phyloP scores from a whole-genome alignment of 495 filamentous ascomycete species.

The Chaetomidium leptoderma region DNA sequence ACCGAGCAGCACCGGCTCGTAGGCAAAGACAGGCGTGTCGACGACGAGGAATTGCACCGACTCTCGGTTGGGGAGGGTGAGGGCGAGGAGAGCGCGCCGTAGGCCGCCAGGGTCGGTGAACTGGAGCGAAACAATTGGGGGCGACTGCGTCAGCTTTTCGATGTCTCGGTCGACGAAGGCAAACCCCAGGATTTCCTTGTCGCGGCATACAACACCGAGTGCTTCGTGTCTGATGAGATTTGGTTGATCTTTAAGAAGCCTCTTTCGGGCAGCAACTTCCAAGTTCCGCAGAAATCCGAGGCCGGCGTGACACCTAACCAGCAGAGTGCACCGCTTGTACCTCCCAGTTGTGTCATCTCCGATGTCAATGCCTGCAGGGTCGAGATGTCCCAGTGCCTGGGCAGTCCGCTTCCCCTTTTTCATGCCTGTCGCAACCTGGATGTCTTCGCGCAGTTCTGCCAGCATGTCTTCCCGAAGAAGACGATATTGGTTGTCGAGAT shows the following conservation, averaged over 20 bases:
- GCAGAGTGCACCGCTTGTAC: conserved; percentile 42
- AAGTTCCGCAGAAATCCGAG: conserved; percentile 40
- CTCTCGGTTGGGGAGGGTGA: conserved; percentile 42
- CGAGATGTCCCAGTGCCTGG: conserved; percentile 26
- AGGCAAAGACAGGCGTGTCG: conserved; percentile 65
- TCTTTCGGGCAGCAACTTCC: conserved; percentile 35
- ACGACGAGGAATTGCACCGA: conserved; percentile 52
- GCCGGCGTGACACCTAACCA: conserved; percentile 42
- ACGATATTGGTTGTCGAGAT: conserved; percentile 77
- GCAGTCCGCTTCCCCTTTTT: conserved; percentile 43
- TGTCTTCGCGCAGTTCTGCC: conserved; percentile 57
- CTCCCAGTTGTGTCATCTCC: conserved; percentile 22
- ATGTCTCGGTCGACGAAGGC: conserved; percentile 56
- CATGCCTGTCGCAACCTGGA: conserved; percentile 42
- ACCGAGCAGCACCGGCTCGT: conserved; percentile 61
- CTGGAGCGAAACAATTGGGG: conserved; percentile 52
- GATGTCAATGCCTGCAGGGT: conserved; percentile 26
- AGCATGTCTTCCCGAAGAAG: conserved; percentile 74
- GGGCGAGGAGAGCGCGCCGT: conserved; percentile 32
- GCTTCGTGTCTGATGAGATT: conserved; percentile 56
- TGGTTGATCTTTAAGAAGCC: conserved; percentile 45
- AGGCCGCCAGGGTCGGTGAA: conserved; percentile 42
- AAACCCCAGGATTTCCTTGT: conserved; percentile 56
- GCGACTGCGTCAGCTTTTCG: conserved; percentile 43
- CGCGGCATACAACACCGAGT: conserved; percentile 55